These are phyloP conservation scores for Tylopilus plumbeoviolaceoides DNA, from an alignment of 768 basidiomycete genomes.

Conservation along the genomic window DNA sequence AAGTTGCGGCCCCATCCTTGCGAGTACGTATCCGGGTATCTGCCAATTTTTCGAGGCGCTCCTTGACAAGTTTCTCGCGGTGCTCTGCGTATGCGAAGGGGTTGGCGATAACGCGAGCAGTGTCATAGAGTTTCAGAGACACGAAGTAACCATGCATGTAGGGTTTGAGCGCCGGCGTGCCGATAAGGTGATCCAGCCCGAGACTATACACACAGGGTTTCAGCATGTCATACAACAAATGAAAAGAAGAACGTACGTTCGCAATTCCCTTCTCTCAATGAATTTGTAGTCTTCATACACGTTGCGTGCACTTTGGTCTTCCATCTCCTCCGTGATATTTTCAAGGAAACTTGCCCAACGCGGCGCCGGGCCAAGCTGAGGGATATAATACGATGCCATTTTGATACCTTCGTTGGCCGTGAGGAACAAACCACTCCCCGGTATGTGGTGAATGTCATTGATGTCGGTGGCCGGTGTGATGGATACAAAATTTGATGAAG, in stretches of 20 bases:
- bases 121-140: slow-evolving; percentile 92
- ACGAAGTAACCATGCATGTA: slow-evolving; percentile 99
- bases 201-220: slow-evolving; percentile 46
- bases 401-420: slow-evolving; percentile 96
- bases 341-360: slow-evolving; percentile 98
- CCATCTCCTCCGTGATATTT: slow-evolving; percentile 98
- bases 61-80: slow-evolving; percentile 79
- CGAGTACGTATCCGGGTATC: slow-evolving; percentile 84
- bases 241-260: slow-evolving; percentile 52
- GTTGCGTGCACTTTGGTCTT: slow-evolving; percentile 73
- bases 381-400: slow-evolving; percentile 92
- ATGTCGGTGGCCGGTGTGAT: slow-evolving; percentile 88
- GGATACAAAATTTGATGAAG: slow-evolving; percentile 82
- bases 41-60: slow-evolving; percentile 90
- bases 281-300: slow-evolving; percentile 99
- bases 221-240: neutral
- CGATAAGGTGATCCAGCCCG: slow-evolving; percentile 91
- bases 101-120: slow-evolving; percentile 92
- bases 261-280: slow-evolving; percentile 81
- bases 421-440: slow-evolving; percentile 84
- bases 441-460: slow-evolving; percentile 87
- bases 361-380: slow-evolving; percentile 94
- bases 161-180: slow-evolving; percentile 92
- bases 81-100: slow-evolving; percentile 95
- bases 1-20: slow-evolving; percentile 48